phyloP scores from a whole-genome alignment of 306 rosid genomes.

The Trifolium repens region DNA sequence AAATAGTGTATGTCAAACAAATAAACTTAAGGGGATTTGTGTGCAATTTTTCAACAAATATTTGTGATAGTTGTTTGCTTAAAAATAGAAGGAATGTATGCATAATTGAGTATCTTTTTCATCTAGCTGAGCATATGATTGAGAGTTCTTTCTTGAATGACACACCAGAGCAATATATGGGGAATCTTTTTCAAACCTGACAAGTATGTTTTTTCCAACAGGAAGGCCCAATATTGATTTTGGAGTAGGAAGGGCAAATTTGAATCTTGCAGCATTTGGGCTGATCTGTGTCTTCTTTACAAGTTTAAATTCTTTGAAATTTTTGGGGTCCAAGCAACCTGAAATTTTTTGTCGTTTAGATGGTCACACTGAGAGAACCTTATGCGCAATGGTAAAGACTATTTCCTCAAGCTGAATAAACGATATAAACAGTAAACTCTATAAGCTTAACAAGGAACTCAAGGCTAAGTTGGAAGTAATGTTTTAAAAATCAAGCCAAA shows the following conservation, averaged over 20 bases:
- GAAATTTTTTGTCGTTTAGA: not conserved
- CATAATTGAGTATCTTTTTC: too few relatives aligned
- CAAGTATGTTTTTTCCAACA: slow-evolving; percentile 71
- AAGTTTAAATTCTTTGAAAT: slow-evolving; percentile 67
- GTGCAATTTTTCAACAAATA: too few relatives aligned
- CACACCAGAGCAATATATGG: not conserved
- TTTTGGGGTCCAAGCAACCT: slow-evolving; percentile 68
- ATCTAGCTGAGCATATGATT: too few relatives aligned
- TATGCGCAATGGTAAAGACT: not conserved
- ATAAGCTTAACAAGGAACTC: not conserved
- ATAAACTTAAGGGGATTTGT: too few relatives aligned
- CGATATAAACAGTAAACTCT: not conserved
- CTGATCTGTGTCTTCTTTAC: slow-evolving; percentile 62
- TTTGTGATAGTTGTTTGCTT: not conserved
- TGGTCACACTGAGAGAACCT: not conserved
- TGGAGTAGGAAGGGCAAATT: slow-evolving; percentile 68
- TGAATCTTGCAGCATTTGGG: slow-evolving; percentile 64
- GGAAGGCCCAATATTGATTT: slow-evolving; percentile 80
- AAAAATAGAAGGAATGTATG: not conserved
- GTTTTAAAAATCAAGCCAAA: not conserved
- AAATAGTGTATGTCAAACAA: not conserved
- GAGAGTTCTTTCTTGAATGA: not conserved
- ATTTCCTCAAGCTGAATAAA: not conserved
- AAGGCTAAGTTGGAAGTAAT: not conserved
- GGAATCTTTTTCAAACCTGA: slow-evolving; percentile 51